Base-by-base conservation (phyloP, 768 basidiomycete genomes). In the Strobilomyces echinocephalus region DNA sequence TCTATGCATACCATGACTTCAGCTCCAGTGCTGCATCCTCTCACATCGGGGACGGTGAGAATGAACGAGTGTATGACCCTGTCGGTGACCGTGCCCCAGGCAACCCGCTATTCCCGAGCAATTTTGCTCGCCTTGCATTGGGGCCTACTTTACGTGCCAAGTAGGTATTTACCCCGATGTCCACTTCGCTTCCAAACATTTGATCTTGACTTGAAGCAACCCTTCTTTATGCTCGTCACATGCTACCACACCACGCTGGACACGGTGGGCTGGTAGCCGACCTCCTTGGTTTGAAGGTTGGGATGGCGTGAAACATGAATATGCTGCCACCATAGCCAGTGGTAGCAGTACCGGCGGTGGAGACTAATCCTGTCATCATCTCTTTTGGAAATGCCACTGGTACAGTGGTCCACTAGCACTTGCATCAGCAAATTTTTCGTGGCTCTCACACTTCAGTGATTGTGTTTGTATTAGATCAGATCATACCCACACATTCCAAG, bases 21-120 rank as follows among this genome's bases (percentile, higher is more conserved):
- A 46, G 48, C 16, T 46, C 49, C 30, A 53, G 39, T 36, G 50
- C 43, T 28, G n/a, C 54, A 21, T 54, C 55, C 38, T 65, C 63
- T 3, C 66, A 66, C 36, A 36, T 52, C 0, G 67, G 67, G 42
- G 69, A 69, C 44, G 59, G 28, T 18, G 69, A 67, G 39, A 61
- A 52, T 39, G 67, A 69, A n/a, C 62, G 55, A 11, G 63, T 68
- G 12, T 80, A 82, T 61, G 73, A 81, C 63, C 69, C 76, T 4
- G 71, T 79, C n/a, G 79, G 77, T 9, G 87, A 89, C 58, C 77
- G 88, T 6, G 76, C 73, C 1, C 83, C 85, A 2, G 91, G 88
- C 0, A 80, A 84, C 58, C 91, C 90, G 14, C 71, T 92, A 8
- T 95, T 95, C 73, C 88, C 88, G 4, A 85, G 81, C 59, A 88